Evolutionary conservation across 2,329 filamentous ascomycete species (phyloP), one percentile per base, ranked within the genome.

Genomic region (Cryphonectria radicalis): DNA sequence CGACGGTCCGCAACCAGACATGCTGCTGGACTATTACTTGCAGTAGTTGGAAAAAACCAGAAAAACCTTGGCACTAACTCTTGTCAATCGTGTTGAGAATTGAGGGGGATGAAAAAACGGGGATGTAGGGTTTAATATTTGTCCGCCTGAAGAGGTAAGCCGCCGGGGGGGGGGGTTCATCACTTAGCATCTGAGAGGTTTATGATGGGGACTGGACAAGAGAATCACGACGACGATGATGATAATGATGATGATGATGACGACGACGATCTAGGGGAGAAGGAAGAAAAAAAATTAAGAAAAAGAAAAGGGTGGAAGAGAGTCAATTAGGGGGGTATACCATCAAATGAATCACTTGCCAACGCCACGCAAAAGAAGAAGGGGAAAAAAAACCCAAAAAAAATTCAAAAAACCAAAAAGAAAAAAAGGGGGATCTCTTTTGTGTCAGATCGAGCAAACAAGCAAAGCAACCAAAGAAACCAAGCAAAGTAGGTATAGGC

Each of bases 241-340:
- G 37, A 40, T 7, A 1, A 40, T 40, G 28, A 28, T 28, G 28
- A 28, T 28, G 22, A n/a, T 50, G 10, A 40, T 11, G 37, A 32
- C 4, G 37, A 40, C 3, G 37, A 40, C 11, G 8, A 40, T 40
- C 37, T 40, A 10, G 10, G 11, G 37, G 14, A 14, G 13, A 22
- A 19, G 10, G 10, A 10, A 32, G 7, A n/a, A 22, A 19, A 53
- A n/a, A 17, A 0, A 46, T 1, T 1, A 3, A 40, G 4, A 10
- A 28, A 6, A 1, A 35, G 28, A n/a, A n/a, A 50, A 37, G 42
- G 28, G n/a, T 43, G 28, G 28, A 65, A 42, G 28, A 64, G 37
- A 25, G 37, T 43, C 14, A 65, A 65, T 53, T 65, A 53, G 42
- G 63, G 28, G 42, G 63, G 63, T 65, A 65, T 65, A 65, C 63